Evolutionary conservation across 2,329 filamentous ascomycete genomes (phyloP), one percentile per base, ranked within the genome.

Genomic region (Apiospora malaysiana): DNA sequence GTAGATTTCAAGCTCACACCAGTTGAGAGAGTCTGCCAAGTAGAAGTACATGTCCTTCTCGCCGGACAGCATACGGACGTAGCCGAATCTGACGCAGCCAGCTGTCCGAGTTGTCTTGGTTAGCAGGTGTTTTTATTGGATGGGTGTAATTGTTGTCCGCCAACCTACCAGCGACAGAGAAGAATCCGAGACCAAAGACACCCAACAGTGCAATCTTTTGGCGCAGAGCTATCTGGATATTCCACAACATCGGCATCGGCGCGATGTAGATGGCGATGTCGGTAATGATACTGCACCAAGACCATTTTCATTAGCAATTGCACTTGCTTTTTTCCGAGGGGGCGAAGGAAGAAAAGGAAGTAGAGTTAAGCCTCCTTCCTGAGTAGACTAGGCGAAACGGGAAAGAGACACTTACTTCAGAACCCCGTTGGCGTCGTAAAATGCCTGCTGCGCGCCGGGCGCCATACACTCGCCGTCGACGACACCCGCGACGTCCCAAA

Each of bases 1-100:
- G 45, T 72, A 71, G n/a, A 72, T 70, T 68, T 72, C 71, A 8
- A 71, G 68, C 32, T 69, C 68, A 23, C 71, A 72, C 71, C 71
- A 72, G 18, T 71, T 71, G 23, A 72, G 71, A 2, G 69, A 68
- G n/a, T 72, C 71, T 25, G 70, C 71, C 18, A 71, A 70, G 27
- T 67, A 66, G 65, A 71, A 72, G 51, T 70, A 71, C 68, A 71
- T 70, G 40, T 71, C 71, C n/a, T 23, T 32, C n/a, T 68, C 70
- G 70, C 70, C 16, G 5, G 71, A 40, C 1, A 72, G 70, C 21
- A 70, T 68, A 8, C 71, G 71, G 18, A 72, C 71, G 65, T 72
- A 72, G 7, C 59, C 59, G 49, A 72, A 71, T 18, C 70, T 16
- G 5, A 72, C 71, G 25, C 71, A 72, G 37, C 71, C 66, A 4